Base-by-base conservation (phyloP, 2,329 filamentous ascomycete species). In the Ampelomyces quisqualis region DNA sequence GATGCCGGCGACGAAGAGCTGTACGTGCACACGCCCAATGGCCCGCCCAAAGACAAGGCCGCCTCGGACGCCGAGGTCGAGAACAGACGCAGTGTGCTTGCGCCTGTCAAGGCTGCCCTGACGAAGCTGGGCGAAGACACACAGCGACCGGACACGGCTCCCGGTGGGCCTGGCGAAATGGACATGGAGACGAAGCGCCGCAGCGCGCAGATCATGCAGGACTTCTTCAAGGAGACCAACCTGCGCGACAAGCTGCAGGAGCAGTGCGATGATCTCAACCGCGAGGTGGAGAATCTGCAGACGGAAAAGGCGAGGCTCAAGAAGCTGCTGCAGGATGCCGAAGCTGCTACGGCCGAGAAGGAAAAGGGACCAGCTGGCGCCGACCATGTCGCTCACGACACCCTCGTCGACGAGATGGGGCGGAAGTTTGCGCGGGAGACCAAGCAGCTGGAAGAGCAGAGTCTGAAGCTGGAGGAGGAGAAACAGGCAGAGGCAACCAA, bases 191-290 rank as follows among this genome's bases (percentile, higher is more conserved):
- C 51, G 31, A 62, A 60, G 43, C 42, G 62, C 14, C 57, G 57
- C 34, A 66, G 60, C 46, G 57, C 57, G 5, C 57, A 65, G 45
- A 60, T 67, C 29, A 67, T 68, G 65, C 64, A 67, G 18, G 64
- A 68, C 46, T 68, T 68, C 47, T 64, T 68, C 56, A 66, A 64
- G 45, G 65, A 68, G 50, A 68, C 65, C 2, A 66, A 49, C 21
- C 31, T 60, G n/a, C 58, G 65, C 36, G 65, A 68, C 35, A 49
- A 61, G 48, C 54, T 68, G 32, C 64, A 67, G 43, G 62, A 67
- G 43, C 53, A 65, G 39, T 57, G 57, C 48, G 55, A 67, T 35
- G 61, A 66, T 37, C 57, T 67, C 34, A 56, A 28, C 27, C 51
- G 51, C 6, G 60, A 68, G 38, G 53, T 66, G 6, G 60, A 64